A percentile compares a stretch with the other conserved stretches of the same genome.
Evolutionary conservation across 2,329 filamentous ascomycete genomes (phyloP).

Genomic region (Dactylellina sp.): DNA sequence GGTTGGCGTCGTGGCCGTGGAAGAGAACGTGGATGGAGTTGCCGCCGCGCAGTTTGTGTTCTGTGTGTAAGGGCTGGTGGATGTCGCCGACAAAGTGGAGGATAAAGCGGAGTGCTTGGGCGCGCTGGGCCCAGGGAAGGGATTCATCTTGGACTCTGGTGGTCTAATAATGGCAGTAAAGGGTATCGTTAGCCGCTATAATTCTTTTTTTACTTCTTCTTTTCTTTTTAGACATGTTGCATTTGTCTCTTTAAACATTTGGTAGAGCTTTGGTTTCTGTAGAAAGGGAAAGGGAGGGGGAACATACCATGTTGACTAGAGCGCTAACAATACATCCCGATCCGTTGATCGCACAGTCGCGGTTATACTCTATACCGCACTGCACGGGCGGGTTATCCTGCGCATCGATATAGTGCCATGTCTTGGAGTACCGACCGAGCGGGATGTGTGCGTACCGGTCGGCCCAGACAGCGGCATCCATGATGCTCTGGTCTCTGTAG

Average conservation of each 20-base stretch:
- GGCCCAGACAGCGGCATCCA: slow-evolving; percentile 75
- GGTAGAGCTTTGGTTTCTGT: too few relatives aligned
- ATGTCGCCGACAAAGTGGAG: slow-evolving; percentile 78
- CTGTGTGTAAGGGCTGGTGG: slow-evolving; percentile 76
- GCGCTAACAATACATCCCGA: slow-evolving; percentile 74
- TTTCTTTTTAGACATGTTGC: too few relatives aligned
- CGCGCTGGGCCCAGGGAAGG: slow-evolving; percentile 66
- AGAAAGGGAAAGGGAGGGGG: background rate
- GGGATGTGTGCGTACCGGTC: slow-evolving; percentile 75
- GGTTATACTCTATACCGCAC: slow-evolving; percentile 71
- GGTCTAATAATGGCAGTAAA: too few relatives aligned
- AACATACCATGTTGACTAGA: slow-evolving; percentile 60
- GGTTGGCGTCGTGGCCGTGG: slow-evolving; percentile 70
- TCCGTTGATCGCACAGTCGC: slow-evolving; percentile 70
- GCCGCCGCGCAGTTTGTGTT: slow-evolving; percentile 74
- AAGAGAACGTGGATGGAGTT: slow-evolving; percentile 76
- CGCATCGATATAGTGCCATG: slow-evolving; percentile 77
- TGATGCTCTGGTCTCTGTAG: slow-evolving; percentile 71
- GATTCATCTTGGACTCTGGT: slow-evolving; percentile 67
- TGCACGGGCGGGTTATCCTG: slow-evolving; percentile 71
- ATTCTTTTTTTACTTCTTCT: slow-evolving; percentile 33
- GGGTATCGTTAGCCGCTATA: too few relatives aligned
- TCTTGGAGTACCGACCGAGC: slow-evolving; percentile 72
- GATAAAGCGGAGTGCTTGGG: slow-evolving; percentile 67
- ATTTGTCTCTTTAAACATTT: too few relatives aligned